phyloP scores from a whole-genome alignment of 1,139 yeast species.

The Protomyces inouyei region DNA sequence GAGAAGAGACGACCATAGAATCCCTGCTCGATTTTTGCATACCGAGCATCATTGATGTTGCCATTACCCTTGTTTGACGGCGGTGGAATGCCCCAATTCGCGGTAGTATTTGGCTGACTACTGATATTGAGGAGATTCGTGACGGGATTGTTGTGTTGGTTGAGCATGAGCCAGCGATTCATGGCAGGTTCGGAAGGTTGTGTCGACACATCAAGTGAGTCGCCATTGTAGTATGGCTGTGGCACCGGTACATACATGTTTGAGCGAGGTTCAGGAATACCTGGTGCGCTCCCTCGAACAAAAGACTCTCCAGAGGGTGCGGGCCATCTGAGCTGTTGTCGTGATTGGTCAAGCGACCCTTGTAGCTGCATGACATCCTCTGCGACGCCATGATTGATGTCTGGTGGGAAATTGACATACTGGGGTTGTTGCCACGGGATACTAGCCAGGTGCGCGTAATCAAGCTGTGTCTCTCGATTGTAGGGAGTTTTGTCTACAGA shows the following conservation, averaged over 20 bases:
- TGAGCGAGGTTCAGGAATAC: not conserved
- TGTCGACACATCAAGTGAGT: not conserved
- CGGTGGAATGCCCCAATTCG: not conserved
- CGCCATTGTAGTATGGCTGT: not conserved
- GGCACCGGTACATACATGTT: not conserved
- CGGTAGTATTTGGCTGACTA: not conserved
- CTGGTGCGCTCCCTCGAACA: conserved; percentile 15
- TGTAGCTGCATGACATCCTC: not conserved
- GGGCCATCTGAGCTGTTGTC: not conserved
- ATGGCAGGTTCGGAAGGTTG: not conserved
- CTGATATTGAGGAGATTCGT: conserved; percentile 6
- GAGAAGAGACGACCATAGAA: conserved; percentile 11
- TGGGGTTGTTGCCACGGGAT: not conserved
- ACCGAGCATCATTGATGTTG: not conserved
- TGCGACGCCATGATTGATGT: not conserved
- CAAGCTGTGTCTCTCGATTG: not conserved
- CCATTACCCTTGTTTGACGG: not conserved
- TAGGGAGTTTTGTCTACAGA: not conserved
- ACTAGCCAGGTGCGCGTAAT: not conserved
- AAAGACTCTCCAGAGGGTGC: conserved; percentile 4
- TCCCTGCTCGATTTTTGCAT: conserved; percentile 21
- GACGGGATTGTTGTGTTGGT: conserved; percentile 16
- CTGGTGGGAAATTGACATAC: not conserved
- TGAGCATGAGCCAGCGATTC: conserved; percentile 13
- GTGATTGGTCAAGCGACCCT: not conserved